Evolutionary conservation across 1,284 basidiomycete genomes (phyloP).

Genomic region (Sporisorium reilianum): DNA sequence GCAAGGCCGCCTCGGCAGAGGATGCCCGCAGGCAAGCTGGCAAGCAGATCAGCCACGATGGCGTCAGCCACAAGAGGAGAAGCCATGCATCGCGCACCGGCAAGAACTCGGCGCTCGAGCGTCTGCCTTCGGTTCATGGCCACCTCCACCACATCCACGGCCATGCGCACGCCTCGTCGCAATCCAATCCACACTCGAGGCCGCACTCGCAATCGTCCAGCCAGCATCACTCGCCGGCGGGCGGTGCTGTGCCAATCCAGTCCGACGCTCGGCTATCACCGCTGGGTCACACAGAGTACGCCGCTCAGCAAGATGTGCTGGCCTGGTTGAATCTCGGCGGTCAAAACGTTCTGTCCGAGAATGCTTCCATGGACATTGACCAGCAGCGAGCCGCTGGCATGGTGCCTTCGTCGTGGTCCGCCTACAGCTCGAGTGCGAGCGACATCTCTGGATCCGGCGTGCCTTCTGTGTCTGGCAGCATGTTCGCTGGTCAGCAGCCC

Average conservation of each 20-base stretch:
- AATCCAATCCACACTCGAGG: slow-evolving; percentile 25
- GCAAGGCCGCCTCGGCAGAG: slow-evolving; percentile 50
- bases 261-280: slow-evolving; percentile 32
- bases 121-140: slow-evolving; percentile 46
- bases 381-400: slow-evolving; percentile 17
- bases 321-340: slow-evolving; percentile 35
- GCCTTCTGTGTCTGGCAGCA: slow-evolving; percentile 10
- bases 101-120: slow-evolving; percentile 49
- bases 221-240: slow-evolving; percentile 39
- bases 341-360: slow-evolving; percentile 18
- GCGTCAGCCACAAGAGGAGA: slow-evolving; percentile 41
- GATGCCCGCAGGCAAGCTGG: slow-evolving; percentile 51
- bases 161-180: slow-evolving; percentile 19
- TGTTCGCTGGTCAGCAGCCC: slow-evolving; percentile 8
- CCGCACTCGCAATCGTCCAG: slow-evolving; percentile 44
- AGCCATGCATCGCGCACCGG: slow-evolving; percentile 47
- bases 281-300: slow-evolving; percentile 14
- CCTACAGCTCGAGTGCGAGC: slow-evolving; percentile 41
- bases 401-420: slow-evolving; percentile 30
- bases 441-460: slow-evolving; percentile 28
- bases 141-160: slow-evolving; percentile 43
- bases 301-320: slow-evolving; percentile 30
- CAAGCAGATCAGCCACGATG: slow-evolving; percentile 35
- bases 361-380: slow-evolving; percentile 37
- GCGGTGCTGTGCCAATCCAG: slow-evolving; percentile 27